Conservation (phyloP, 2,329 filamentous ascomycete species). For the Cordyceps farinosa region DNA sequence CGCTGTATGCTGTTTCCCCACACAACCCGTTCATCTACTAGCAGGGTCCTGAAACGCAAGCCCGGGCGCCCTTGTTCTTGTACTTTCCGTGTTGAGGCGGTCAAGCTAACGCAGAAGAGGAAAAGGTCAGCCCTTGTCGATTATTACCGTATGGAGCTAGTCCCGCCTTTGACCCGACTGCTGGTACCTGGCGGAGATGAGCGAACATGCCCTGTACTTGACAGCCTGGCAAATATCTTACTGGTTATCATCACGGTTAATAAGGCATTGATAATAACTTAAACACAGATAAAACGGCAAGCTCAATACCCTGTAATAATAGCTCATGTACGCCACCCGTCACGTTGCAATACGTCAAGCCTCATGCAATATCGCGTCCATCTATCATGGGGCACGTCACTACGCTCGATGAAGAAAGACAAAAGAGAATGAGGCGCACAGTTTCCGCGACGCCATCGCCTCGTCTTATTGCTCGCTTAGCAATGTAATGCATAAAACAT, state of each 20-base stretch:
- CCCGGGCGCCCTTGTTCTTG: neutral
- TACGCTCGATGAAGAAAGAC: neutral
- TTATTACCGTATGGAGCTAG: constrained; percentile 1
- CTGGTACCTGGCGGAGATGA: constrained; percentile 9
- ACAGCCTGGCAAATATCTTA: neutral
- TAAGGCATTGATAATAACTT: too few species aligned
- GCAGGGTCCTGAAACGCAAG: constrained; percentile 15
- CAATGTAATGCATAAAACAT: neutral
- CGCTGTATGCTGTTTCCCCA: neutral
- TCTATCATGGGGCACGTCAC: too few species aligned
- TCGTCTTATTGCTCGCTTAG: neutral
- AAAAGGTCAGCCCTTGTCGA: constrained; percentile 1
- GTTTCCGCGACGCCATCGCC: neutral
- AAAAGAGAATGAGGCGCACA: neutral
- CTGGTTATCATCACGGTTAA: neutral
- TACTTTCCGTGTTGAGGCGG: neutral
- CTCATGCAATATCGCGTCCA: too few species aligned
- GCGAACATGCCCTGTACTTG: neutral
- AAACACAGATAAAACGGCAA: neutral
- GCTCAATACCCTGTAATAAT: too few species aligned
- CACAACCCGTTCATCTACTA: constrained; percentile 11
- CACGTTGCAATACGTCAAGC: too few species aligned
- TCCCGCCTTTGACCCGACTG: neutral
- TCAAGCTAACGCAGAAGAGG: neutral
- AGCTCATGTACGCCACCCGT: too few species aligned